Evolutionary conservation across 805 yeast species (phyloP).

Genomic region (Kodamaea restingae): DNA sequence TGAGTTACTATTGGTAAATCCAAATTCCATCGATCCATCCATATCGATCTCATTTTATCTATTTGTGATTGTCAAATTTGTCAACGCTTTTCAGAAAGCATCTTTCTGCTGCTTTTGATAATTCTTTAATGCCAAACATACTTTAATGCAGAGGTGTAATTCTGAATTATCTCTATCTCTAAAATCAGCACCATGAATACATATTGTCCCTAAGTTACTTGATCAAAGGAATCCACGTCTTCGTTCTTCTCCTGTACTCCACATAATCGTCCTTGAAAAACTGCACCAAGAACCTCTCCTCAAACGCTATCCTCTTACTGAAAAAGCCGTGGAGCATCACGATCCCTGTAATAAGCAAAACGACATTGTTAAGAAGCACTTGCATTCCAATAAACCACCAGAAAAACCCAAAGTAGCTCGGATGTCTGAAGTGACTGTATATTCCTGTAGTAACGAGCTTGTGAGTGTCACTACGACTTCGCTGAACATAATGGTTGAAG

Average conservation of each 20-base stretch:
- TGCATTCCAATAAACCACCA: conserved; percentile 94
- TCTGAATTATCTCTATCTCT: background rate
- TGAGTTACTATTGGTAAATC: too few species aligned
- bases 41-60: too few species aligned
- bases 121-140: too few species aligned
- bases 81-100: too few species aligned
- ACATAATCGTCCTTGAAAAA: conserved; percentile 73
- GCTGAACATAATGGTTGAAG: conserved; percentile 76
- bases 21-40: too few species aligned
- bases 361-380: conserved; percentile 60
- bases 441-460: conserved; percentile 69
- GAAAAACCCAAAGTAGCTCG: conserved; percentile 86
- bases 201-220: too few species aligned
- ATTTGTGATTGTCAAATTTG: too few species aligned
- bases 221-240: conserved; percentile 57
- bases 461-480: conserved; percentile 48
- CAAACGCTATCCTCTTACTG: conserved; percentile 58
- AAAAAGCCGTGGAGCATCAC: conserved; percentile 68
- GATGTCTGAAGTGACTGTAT: conserved; percentile 70
- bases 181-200: too few species aligned
- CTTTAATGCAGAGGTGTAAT: too few species aligned
- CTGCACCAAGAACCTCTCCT: conserved; percentile 58
- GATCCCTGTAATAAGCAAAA: conserved; percentile 52
- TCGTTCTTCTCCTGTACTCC: conserved; percentile 45
- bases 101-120: too few species aligned